Evolutionary conservation across 2,329 filamentous ascomycete genomes (phyloP).

Genomic region (Claviceps sorghi): DNA sequence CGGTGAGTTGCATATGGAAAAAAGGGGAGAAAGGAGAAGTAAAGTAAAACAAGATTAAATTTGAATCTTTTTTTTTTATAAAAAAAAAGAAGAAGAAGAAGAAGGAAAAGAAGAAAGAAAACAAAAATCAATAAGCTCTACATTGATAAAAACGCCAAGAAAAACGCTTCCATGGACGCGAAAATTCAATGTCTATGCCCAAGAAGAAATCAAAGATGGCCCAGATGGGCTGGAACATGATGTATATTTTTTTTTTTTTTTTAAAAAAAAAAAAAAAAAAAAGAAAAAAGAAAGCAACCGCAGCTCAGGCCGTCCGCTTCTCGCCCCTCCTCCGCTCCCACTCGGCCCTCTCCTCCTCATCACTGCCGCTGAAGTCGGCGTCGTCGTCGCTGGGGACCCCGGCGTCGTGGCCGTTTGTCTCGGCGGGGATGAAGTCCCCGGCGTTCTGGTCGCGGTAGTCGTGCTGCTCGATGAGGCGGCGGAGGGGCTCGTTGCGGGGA

Average conservation of each 20-base stretch:
- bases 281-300: not conserved
- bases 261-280: not conserved
- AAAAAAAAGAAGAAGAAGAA: too few relatives aligned
- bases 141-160: too few relatives aligned
- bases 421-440: constrained; percentile 37
- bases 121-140: too few relatives aligned
- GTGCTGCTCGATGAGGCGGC: constrained; percentile 51
- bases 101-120: too few relatives aligned
- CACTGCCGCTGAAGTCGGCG: constrained; percentile 48
- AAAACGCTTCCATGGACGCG: too few relatives aligned
- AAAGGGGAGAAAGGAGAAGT: too few relatives aligned
- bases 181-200: too few relatives aligned
- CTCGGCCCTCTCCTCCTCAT: constrained; percentile 48
- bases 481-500: constrained; percentile 48
- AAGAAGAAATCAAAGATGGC: not conserved
- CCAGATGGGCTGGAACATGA: not conserved
- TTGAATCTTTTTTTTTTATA: too few relatives aligned
- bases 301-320: constrained; percentile 15
- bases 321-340: constrained; percentile 39
- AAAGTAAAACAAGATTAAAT: too few relatives aligned
- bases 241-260: too few relatives aligned
- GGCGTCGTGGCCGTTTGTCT: not conserved
- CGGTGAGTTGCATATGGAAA: too few relatives aligned
- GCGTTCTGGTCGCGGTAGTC: constrained; percentile 49
- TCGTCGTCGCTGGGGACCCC: constrained; percentile 28